phyloP scores from a whole-genome alignment of 306 rosid species.

The Rosa rugosa region DNA sequence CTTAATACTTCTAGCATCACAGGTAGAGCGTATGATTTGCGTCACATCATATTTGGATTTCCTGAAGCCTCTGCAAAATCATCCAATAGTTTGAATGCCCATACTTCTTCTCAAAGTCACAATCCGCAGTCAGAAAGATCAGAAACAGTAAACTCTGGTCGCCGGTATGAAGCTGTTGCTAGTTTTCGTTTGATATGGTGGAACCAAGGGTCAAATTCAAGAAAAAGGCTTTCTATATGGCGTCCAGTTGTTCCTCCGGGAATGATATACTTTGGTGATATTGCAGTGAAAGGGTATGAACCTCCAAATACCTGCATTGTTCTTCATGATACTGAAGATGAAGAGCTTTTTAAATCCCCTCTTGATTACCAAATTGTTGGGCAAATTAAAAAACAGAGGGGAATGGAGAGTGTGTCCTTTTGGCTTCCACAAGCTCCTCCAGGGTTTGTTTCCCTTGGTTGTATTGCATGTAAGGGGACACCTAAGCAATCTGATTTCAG shows the following conservation, averaged over 20 bases:
- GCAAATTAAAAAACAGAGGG: conserved; percentile 81
- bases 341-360: conserved; percentile 67
- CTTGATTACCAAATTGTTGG: conserved; percentile 81
- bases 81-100: conserved; percentile 37
- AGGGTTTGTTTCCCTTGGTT: conserved; percentile 90
- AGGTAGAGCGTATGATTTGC: conserved; percentile 75
- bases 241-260: conserved; percentile 85
- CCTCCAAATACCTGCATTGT: conserved; percentile 85
- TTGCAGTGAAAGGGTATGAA: conserved; percentile 89
- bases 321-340: conserved; percentile 70
- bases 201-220: conserved; percentile 72
- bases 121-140: conserved; percentile 43
- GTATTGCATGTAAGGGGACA: conserved; percentile 74
- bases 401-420: conserved; percentile 74
- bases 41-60: conserved; percentile 64
- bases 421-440: conserved; percentile 98
- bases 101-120: conserved; percentile 36
- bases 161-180: conserved; percentile 75
- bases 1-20: conserved; percentile 44
- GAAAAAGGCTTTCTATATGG: conserved; percentile 84
- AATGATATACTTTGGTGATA: conserved; percentile 85
- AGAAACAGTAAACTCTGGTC: conserved; percentile 48
- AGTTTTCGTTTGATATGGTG: conserved; percentile 88
- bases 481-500: conserved; percentile 74
- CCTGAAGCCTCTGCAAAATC: conserved; percentile 46